Base-by-base conservation (phyloP, 768 basidiomycete genomes). In the Amanita exitialis region DNA sequence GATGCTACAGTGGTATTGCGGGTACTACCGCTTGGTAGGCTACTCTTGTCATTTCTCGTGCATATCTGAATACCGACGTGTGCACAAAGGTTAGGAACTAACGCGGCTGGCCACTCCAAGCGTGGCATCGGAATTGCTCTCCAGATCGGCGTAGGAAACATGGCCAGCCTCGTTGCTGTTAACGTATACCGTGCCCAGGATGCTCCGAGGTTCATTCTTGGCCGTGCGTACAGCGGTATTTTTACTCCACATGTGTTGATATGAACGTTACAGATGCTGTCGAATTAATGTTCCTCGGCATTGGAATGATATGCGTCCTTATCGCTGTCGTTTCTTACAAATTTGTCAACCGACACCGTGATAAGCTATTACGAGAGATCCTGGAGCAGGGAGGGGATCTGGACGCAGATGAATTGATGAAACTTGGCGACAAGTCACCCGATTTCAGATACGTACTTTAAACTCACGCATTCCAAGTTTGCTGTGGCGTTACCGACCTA, bases 51-150 rank as follows among this genome's bases (percentile, higher is more conserved):
- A 20, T 28, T 45, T 47, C 9, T 30, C 30, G 30, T 6, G 30
- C 10, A 30, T 30, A 30, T 3, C 10, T n/a, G n/a, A 30, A 30
- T 30, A 30, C 27, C 8, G 27, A 28, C 1, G 8, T 9, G 8
- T 28, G 8, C 27, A 28, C 27, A 28, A 30, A 85, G 83, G 83
- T 64, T 81, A 4, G 78, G 78, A 20, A 83, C 81, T 57, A 83
- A 86, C 56, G 68, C 83, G 9, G 65, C 75, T 0, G 84, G 84
- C 0, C 80, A 83, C 53, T 85, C 81, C 60, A 87, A 86, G 60
- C 82, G 84, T 3, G 83, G 70, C 1, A 67, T 82, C 9, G 82
- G 79, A 3, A 78, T 86, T 74, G 82, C 82, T 0, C 47, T 85
- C 21, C 79, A 85, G n/a, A 79, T 84, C 23, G 79, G 80, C 6